Evolutionary conservation across 2,329 filamentous ascomycete genomes (phyloP), one percentile per base, ranked within the genome.

Genomic region (Corynespora cassiicola): DNA sequence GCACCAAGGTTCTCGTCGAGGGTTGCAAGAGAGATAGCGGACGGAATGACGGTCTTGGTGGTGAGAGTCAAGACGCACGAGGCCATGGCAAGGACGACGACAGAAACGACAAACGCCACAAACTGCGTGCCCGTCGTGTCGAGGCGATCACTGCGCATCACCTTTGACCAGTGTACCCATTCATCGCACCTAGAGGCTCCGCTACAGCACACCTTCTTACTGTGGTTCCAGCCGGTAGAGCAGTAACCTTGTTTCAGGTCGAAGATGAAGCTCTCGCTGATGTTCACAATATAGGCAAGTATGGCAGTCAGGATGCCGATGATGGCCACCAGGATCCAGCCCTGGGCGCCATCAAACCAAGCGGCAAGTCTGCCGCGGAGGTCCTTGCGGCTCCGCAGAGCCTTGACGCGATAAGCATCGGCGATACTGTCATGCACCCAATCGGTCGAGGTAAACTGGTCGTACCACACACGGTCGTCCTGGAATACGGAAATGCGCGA

Each of bases 371-470:
- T 84, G n/a, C 92, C 92, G 63, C 86, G 85, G 45, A 96, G 79
- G 70, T 92, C 94, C 65, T 87, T 95, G 31, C 90, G 80, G 56
- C 80, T 85, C 32, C 90, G 83, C 24, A 99, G 77, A 36, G 85
- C 85, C 66, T 95, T 94, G 32, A 95, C 84, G 17, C 94, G 87
- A 57, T 90, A 89, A 7, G 91, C 90, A 70, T 97, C 94, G 58
- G 90, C 89, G 54, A 99, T 96, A 66, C 87, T 91, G 69, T 99
- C 94, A 65, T 96, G 92, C 1, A 99, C 91, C 94, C 94, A 99
- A 68, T 99, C 92, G 38, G 90, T 96, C 6, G 89, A 95, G 5
- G 90, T 96, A 61, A 96, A 96, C 70, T 99, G 94, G 74, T 99
- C 94, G 71, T 97, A 97, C 94, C 94, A 97, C 7, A 95, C 87